Base-by-base conservation (phyloP, 768 basidiomycete genomes). In the Boletus speciosus region DNA sequence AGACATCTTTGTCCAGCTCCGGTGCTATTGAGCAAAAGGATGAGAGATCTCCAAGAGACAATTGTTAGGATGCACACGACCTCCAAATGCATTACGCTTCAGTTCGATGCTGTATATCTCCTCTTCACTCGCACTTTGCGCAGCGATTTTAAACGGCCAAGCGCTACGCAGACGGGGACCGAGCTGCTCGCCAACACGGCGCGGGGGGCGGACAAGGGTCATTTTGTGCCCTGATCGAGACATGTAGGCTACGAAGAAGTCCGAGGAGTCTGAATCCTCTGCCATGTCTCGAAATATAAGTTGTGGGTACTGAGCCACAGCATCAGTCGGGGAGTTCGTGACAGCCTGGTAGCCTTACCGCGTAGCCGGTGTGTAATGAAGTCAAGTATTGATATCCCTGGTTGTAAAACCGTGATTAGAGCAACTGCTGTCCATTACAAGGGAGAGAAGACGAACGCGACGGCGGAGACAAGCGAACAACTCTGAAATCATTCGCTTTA, bases 371-470 rank as follows among this genome's bases (percentile, higher is more conserved):
- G 59, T 82, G 83, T 34, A 82, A 74, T n/a, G 79, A 75, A 25
- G 88, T 80, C 60, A 83, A 73, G 58, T 86, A 89, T n/a, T 79
- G 73, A 61, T 83, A 90, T 36, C 88, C 88, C 88, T 90, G n/a
- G 43, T 43, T 59, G 40, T 29, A 47, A 58, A 23, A 52, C 46
- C 6, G 21, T 42, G 29, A 52, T 52, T 55, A 60, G 54, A 56
- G 49, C 40, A 35, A 45, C 39, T 47, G 56, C 37, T 44, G 25
- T 57, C 8, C 29, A 55, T 11, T 56, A 47, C 29, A 36, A 44
- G 25, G 49, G 42, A 54, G 45, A 51, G 48, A 19, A 25, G 46
- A 71, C 78, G 53, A 61, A 88, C 88, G 62, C 82, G 75, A 52
- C 74, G 69, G 44, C 82, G 78, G 60, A 90, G 81, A 31, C 85